A percentile compares a stretch with the other conserved stretches of the same genome.
phyloP scores from a whole-genome alignment of 2,329 filamentous ascomycete genomes.

The Fusarium azukiicola region DNA sequence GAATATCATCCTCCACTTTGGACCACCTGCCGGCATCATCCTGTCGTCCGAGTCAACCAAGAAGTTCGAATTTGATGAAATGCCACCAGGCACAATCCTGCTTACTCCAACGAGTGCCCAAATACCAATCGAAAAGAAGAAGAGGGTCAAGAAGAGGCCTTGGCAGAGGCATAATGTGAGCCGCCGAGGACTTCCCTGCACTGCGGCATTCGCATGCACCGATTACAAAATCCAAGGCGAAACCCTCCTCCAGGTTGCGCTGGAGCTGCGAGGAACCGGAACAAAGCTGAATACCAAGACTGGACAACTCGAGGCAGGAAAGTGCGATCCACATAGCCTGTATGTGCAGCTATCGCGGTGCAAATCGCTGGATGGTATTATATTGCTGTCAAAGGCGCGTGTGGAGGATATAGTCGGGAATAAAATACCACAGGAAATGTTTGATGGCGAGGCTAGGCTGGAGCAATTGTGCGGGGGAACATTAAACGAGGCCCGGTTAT shows the following conservation, averaged over 20 bases:
- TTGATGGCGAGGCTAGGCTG: too few species aligned
- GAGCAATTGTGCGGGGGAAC: too few species aligned
- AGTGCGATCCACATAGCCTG: too few species aligned
- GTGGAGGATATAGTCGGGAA: too few species aligned
- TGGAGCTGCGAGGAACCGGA: slow-evolving; percentile 20
- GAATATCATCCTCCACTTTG: not conserved
- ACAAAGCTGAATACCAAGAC: slow-evolving; percentile 17
- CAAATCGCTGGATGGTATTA: too few species aligned
- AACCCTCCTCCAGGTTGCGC: slow-evolving; percentile 9
- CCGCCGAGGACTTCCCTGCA: slow-evolving; percentile 12
- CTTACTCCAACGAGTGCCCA: not conserved
- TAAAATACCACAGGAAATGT: too few species aligned
- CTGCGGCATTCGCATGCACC: slow-evolving; percentile 1
- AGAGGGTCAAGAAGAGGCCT: not conserved
- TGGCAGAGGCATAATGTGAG: not conserved
- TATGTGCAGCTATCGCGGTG: too few species aligned
- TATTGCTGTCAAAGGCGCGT: too few species aligned
- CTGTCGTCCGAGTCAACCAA: not conserved
- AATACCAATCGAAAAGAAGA: slow-evolving; percentile 1
- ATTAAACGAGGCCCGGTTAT: too few species aligned
- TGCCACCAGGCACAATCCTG: not conserved
- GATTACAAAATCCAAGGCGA: slow-evolving; percentile 21
- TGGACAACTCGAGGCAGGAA: slow-evolving; percentile 19
- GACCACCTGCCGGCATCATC: not conserved
- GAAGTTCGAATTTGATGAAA: not conserved